Evolutionary conservation across 176 grass and related monocot species (phyloP).

Genomic region (Musa acuminata): DNA sequence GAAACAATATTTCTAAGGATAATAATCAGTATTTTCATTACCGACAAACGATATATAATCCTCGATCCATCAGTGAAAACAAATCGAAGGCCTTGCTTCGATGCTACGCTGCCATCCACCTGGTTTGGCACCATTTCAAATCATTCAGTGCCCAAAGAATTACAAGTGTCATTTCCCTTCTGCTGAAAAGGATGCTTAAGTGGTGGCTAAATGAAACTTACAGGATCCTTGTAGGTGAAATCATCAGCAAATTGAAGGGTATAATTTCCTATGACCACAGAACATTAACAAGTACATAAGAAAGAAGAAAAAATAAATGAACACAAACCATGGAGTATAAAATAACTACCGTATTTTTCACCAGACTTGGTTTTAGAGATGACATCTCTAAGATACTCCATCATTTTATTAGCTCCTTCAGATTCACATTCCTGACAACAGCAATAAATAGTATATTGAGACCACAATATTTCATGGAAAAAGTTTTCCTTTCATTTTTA

Average conservation of each 20-base stretch:
- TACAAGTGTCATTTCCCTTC: neutral
- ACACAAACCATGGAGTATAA: neutral
- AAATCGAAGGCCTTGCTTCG: constrained; percentile 80
- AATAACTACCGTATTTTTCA: constrained; percentile 46
- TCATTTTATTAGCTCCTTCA: constrained; percentile 61
- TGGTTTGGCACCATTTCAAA: constrained; percentile 13
- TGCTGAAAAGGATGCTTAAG: neutral
- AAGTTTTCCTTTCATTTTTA: neutral
- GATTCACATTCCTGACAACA: constrained; percentile 59
- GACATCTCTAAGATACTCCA: constrained; percentile 58
- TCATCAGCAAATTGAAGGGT: constrained; percentile 78
- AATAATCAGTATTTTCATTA: constrained; percentile 19
- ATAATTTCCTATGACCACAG: constrained; percentile 39
- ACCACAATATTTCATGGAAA: neutral
- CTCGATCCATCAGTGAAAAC: constrained; percentile 80
- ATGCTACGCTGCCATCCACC: constrained; percentile 72
- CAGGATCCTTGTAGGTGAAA: constrained; percentile 83
- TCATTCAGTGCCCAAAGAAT: neutral
- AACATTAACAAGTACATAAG: constrained; percentile 8
- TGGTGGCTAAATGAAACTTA: constrained; percentile 2
- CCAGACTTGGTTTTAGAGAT: constrained; percentile 48
- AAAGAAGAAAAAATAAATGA: neutral
- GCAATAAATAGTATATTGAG: neutral
- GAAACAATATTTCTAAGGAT: neutral
- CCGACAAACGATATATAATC: constrained; percentile 83